Conservation (phyloP, 306 rosid genomes). For the Pyrus betulifolia region DNA sequence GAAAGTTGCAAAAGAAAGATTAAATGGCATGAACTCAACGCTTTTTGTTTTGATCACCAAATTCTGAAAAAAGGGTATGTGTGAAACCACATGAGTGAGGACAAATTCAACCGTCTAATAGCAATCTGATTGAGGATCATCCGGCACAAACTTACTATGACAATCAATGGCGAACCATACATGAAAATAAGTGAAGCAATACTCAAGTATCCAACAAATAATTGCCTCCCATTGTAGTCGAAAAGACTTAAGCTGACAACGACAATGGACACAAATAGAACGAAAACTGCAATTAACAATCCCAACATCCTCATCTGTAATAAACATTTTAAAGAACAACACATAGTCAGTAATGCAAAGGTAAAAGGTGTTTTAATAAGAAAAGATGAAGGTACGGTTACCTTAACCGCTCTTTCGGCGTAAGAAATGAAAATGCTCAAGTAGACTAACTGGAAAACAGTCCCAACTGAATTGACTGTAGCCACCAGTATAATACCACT, state of each 20-base stretch:
- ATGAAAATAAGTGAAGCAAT: conserved; percentile 35
- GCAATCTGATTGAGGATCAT: not conserved
- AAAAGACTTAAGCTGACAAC: conserved; percentile 12
- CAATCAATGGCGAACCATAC: conserved; percentile 38
- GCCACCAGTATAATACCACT: conserved; percentile 27
- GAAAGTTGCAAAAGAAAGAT: conserved; percentile 40
- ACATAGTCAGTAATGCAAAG: not conserved
- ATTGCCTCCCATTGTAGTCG: conserved; percentile 12
- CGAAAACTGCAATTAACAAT: conserved; percentile 13
- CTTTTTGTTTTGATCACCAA: conserved; percentile 37
- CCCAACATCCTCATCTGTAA: conserved; percentile 37
- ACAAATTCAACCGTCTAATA: not conserved
- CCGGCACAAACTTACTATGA: conserved; percentile 27
- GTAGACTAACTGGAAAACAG: conserved; percentile 29
- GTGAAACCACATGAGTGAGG: not conserved
- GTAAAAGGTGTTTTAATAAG: not conserved
- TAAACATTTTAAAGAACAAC: not conserved
- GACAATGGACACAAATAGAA: conserved; percentile 11
- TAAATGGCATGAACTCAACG: conserved; percentile 37
- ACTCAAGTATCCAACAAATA: conserved; percentile 29
- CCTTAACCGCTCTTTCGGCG: conserved; percentile 25
- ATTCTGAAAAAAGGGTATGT: conserved; percentile 14
- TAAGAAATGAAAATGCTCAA: conserved; percentile 16
- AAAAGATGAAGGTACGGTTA: not conserved
- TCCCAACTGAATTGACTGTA: conserved; percentile 37